Conservation (phyloP, 1,139 yeast species). For the Wickerhamomyces sp. region DNA sequence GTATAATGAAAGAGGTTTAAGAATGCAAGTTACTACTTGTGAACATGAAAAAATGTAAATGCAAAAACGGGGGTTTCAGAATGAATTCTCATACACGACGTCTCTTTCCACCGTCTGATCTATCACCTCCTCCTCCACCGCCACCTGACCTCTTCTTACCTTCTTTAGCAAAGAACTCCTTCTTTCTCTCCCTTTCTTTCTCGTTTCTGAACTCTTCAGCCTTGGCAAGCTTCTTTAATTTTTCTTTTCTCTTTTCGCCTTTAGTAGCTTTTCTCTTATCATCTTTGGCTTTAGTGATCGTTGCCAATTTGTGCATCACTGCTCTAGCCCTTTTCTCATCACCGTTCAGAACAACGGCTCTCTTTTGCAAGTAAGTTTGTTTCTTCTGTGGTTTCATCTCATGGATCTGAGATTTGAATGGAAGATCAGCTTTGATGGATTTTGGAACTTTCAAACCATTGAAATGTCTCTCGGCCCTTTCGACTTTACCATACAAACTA, state of each 20-base stretch:
- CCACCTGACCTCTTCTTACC: slow-evolving; percentile 71
- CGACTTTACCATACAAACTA: slow-evolving; percentile 72
- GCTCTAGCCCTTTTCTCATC: slow-evolving; percentile 94
- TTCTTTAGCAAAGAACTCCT: slow-evolving; percentile 73
- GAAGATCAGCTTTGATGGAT: slow-evolving; percentile 67
- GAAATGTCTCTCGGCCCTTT: slow-evolving; percentile 81
- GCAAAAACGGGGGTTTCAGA: too few relatives aligned
- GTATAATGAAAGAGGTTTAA: too few relatives aligned
- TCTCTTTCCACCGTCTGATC: slow-evolving; percentile 29
- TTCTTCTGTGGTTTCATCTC: slow-evolving; percentile 86
- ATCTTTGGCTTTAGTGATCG: slow-evolving; percentile 82
- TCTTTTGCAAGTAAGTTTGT: slow-evolving; percentile 77
- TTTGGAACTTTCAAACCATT: slow-evolving; percentile 85
- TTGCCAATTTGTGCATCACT: slow-evolving; percentile 79
- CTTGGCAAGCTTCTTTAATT: slow-evolving; percentile 70
- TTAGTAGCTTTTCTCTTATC: slow-evolving; percentile 72
- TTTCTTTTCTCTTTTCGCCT: slow-evolving; percentile 68
- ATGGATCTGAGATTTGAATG: slow-evolving; percentile 86
- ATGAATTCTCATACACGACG: slow-evolving; percentile 20
- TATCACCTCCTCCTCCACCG: slow-evolving; percentile 34
- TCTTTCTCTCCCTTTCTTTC: slow-evolving; percentile 79
- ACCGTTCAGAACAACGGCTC: slow-evolving; percentile 90
- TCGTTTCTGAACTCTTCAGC: slow-evolving; percentile 66
- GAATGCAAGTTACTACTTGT: too few relatives aligned
- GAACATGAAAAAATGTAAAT: too few relatives aligned